Evolutionary conservation across 169 alveolate genomes (phyloP), one percentile per base, ranked within the genome.

Genomic region (Eimeria necatrix): DNA sequence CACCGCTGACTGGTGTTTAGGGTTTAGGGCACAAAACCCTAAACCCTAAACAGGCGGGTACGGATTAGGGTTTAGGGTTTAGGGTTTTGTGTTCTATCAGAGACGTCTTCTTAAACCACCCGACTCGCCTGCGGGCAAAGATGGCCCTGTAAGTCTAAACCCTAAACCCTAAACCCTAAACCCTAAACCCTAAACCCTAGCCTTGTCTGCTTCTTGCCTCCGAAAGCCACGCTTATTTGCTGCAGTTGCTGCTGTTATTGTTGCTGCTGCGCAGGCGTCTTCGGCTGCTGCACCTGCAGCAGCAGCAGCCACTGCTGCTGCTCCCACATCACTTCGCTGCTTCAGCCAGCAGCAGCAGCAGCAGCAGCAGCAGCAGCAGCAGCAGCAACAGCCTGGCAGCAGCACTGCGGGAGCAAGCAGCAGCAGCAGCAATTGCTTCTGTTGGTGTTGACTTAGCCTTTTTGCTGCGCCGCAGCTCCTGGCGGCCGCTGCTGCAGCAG

Each of bases 141-240:
- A 73, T 73, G 84, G 84, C 84, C 59, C 10, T 73, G 84, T 73
- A 1, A 2, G 76, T 64, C 46, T 14, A 64, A 64, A 64, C 76
- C 76, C 76, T n/a, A 64, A 64, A 64, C 76, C 76, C 76, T 64
- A 64, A 64, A 64, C 76, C 76, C 76, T 64, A 64, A 64, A 64
- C 76, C 76, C 76, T 64, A 64, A 64, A 20, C 76, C 76, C 76
- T 64, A 20, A 64, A 2, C 8, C 7, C 20, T 14, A 14, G 7
- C 41, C 41, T 64, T 20, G 49, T 4, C n/a, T n/a, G n/a, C n/a
- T 20, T 3, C 71, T 14, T 9, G 4, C 71, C 20, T 60, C 71
- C 71, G 24, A 24, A 7, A 12, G 61, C 12, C 61, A 6, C 12
- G 61, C 61, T 6, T 9, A 60, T 60, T 4, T 64, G 76, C 9